A percentile compares a stretch with the other conserved stretches of the same genome.
phyloP scores from a whole-genome alignment of 2,329 filamentous ascomycete genomes.

The Furcasterigmium furcatum region DNA sequence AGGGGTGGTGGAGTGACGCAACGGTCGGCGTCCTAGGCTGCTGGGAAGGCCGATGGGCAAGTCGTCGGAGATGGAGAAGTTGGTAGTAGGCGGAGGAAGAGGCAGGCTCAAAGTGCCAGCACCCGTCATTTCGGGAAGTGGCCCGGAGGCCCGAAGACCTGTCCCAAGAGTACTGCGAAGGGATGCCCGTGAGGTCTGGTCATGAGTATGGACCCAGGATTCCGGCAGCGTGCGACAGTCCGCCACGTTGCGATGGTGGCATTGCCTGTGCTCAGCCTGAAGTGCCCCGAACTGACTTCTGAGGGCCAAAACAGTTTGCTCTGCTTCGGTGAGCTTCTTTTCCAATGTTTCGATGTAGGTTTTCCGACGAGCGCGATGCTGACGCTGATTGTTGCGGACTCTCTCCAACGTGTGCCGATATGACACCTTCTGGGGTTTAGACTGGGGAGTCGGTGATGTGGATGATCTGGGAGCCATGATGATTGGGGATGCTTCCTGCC shows the following conservation, averaged over 20 bases:
- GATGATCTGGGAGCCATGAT: background rate
- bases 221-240: background rate
- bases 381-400: conserved; percentile 48
- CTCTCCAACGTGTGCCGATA: conserved; percentile 27
- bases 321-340: conserved; percentile 6
- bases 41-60: too few relatives aligned
- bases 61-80: too few relatives aligned
- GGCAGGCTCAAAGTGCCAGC: background rate
- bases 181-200: too few relatives aligned
- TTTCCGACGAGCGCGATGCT: conserved; percentile 41
- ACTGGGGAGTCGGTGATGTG: background rate
- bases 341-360: conserved; percentile 35
- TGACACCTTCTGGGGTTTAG: background rate
- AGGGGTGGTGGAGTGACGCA: too few relatives aligned
- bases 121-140: background rate
- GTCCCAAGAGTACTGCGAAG: too few relatives aligned
- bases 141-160: background rate
- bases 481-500: background rate
- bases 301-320: background rate
- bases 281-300: background rate
- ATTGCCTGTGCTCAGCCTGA: background rate
- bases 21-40: too few relatives aligned
- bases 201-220: background rate
- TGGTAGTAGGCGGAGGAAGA: too few relatives aligned
- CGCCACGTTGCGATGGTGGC: background rate